phyloP scores from a whole-genome alignment of 768 basidiomycete genomes.

The Clitopilus passeckerianus region DNA sequence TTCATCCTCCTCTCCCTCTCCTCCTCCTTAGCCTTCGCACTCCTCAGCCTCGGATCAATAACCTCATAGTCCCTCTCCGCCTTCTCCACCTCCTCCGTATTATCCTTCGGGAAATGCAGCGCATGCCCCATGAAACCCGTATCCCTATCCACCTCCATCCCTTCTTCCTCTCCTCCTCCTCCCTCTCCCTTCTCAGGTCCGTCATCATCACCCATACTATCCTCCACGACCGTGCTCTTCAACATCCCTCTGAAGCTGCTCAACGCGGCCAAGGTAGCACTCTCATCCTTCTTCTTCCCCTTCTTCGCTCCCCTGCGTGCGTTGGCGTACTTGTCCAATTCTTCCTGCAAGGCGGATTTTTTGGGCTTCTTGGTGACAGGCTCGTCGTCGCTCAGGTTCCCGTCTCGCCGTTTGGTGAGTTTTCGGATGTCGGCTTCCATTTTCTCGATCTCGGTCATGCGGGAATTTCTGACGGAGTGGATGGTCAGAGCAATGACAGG shows the following conservation, averaged over 20 bases:
- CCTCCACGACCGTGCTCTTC: conserved; percentile 32
- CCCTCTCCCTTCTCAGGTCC: conserved; percentile 11
- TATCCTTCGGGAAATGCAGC: conserved; percentile 74
- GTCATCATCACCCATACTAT: conserved; percentile 16
- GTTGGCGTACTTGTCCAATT: conserved; percentile 77
- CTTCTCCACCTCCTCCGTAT: conserved; percentile 68
- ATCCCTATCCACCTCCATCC: conserved; percentile 77
- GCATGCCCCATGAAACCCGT: conserved; percentile 68
- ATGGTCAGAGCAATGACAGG: neutral
- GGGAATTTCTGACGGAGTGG: conserved; percentile 46
- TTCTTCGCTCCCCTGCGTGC: conserved; percentile 54
- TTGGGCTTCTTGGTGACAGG: conserved; percentile 49
- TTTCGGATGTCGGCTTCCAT: conserved; percentile 89
- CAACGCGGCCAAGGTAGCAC: conserved; percentile 62
- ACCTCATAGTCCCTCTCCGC: conserved; percentile 87
- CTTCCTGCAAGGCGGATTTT: conserved; percentile 74
- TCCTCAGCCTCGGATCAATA: conserved; percentile 74
- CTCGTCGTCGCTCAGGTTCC: conserved; percentile 62
- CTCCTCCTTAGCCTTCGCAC: conserved; percentile 74
- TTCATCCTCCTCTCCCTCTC: conserved; percentile 61
- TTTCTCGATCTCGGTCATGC: conserved; percentile 73
- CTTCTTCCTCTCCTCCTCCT: conserved; percentile 36
- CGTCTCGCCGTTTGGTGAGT: conserved; percentile 57
- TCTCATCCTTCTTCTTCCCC: conserved; percentile 59
- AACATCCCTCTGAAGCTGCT: conserved; percentile 71